Evolutionary conservation across 2,329 filamentous ascomycete species (phyloP).

Genomic region (Xylariaceae sp.): DNA sequence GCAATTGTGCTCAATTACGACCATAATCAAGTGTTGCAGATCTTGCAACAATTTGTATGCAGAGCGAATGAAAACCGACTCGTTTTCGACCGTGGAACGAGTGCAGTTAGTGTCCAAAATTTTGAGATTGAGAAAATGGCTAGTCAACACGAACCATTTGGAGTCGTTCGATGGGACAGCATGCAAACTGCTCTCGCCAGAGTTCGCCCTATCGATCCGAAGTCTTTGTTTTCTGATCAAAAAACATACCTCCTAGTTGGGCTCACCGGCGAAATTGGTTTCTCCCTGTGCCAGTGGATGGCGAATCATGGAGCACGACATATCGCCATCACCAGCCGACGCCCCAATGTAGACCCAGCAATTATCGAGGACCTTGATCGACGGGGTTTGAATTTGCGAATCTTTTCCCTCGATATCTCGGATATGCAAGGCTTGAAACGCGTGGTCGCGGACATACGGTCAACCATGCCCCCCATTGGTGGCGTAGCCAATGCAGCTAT

Average conservation of each 20-base stretch:
- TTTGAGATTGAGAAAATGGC: too few relatives aligned
- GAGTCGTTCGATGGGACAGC: not conserved
- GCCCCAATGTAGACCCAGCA: not conserved
- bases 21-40: too few relatives aligned
- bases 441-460: not conserved
- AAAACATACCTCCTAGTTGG: constrained; percentile 36
- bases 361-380: not conserved
- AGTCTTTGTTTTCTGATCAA: constrained; percentile 18
- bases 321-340: constrained; percentile 37
- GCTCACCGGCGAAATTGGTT: constrained; percentile 33
- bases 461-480: constrained; percentile 3
- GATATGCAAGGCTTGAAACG: not conserved
- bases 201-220: not conserved
- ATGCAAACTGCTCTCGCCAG: not conserved
- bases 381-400: not conserved
- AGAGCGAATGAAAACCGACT: too few relatives aligned
- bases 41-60: too few relatives aligned
- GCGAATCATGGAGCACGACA: constrained; percentile 33
- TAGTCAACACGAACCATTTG: too few relatives aligned
- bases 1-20: too few relatives aligned
- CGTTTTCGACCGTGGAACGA: too few relatives aligned
- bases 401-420: not conserved
- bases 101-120: too few relatives aligned
- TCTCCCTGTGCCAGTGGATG: constrained; percentile 38
- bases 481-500: constrained; percentile 3